Conservation (phyloP, 192 early-diverging fungal species). For the Coemansia sp. region DNA sequence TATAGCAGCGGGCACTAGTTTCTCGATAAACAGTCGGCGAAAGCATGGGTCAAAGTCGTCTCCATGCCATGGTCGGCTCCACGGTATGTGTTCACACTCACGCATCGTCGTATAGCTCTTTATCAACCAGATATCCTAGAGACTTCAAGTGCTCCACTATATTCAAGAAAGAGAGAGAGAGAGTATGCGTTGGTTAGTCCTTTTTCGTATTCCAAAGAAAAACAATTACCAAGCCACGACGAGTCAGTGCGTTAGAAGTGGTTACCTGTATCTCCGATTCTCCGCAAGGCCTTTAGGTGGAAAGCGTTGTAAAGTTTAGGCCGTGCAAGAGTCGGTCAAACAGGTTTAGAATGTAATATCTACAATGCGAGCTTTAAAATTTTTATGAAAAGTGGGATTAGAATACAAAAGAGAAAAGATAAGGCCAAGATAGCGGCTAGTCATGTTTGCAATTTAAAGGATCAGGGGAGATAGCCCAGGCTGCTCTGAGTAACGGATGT, state of each 20-base stretch:
- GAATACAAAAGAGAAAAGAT: background rate
- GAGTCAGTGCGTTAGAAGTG: background rate
- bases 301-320: background rate
- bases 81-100: conserved; percentile 31
- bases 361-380: background rate
- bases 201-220: background rate
- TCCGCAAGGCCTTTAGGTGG: background rate
- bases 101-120: background rate
- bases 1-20: conserved; percentile 19
- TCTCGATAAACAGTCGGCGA: conserved; percentile 43
- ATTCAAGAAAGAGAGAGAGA: background rate
- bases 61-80: conserved; percentile 40
- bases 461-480: background rate
- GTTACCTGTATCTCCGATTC: background rate
- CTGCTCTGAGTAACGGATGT: background rate
- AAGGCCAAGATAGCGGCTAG: background rate
- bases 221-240: background rate
- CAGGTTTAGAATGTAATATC: background rate
- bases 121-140: conserved; percentile 56
- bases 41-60: conserved; percentile 55
- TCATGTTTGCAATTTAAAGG: background rate
- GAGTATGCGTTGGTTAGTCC: background rate
- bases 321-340: background rate
- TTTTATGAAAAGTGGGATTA: background rate
- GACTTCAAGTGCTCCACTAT: conserved; percentile 41